phyloP scores from a whole-genome alignment of 1,284 basidiomycete species.

The Microbotryum silenes-acaulis region DNA sequence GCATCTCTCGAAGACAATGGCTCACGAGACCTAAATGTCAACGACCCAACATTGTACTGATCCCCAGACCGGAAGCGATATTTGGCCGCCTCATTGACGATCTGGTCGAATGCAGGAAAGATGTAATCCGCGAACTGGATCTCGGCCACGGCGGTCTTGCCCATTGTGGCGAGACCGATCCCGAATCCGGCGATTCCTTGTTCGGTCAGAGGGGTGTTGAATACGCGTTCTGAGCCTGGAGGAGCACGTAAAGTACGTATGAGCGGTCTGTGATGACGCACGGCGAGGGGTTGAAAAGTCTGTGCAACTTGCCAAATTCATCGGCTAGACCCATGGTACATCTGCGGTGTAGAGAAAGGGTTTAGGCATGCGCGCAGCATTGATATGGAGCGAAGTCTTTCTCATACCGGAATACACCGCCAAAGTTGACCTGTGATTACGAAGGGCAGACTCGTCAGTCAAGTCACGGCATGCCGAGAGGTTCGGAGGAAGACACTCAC shows the following conservation, averaged over 20 bases:
- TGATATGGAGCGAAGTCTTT: conserved; percentile 39
- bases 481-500: conserved; percentile 49
- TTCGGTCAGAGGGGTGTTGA: conserved; percentile 87
- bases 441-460: conserved; percentile 21
- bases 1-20: conserved; percentile 34
- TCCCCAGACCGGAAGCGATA: conserved; percentile 83
- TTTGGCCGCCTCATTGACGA: conserved; percentile 94
- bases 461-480: conserved; percentile 12
- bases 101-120: conserved; percentile 76
- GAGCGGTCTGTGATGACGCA: conserved; percentile 2
- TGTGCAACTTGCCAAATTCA: conserved; percentile 60
- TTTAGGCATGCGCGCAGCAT: conserved; percentile 35
- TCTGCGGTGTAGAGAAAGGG: conserved; percentile 1
- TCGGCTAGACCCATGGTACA: conserved; percentile 71
- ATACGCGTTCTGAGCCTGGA: conserved; percentile 78
- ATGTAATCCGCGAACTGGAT: conserved; percentile 53
- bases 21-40: conserved; percentile 70
- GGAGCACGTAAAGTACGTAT: neutral
- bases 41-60: conserved; percentile 67
- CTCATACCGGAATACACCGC: conserved; percentile 80
- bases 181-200: conserved; percentile 94
- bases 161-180: conserved; percentile 84
- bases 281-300: conserved; percentile 27
- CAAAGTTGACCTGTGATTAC: conserved; percentile 48
- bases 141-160: conserved; percentile 89